Conservation (phyloP, 163 green algal species). For the Prototheca cutis region DNA sequence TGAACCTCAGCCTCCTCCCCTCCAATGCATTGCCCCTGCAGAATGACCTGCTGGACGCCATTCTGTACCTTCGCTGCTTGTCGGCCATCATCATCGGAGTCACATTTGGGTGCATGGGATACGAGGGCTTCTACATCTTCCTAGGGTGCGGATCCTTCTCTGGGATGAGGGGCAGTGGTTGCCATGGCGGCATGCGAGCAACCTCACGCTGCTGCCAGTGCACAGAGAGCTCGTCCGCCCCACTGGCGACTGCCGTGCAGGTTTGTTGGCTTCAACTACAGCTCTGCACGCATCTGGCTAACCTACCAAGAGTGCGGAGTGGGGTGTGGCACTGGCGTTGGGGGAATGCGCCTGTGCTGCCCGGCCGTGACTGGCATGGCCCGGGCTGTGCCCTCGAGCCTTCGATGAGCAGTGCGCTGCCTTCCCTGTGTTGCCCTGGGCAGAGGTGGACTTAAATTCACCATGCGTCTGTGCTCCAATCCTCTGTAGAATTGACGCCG, state of each 20-base stretch:
- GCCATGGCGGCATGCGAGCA: slow-evolving; percentile 2
- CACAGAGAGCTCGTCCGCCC: neutral
- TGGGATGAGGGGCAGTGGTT: slow-evolving; percentile 4
- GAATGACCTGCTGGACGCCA: slow-evolving; percentile 1
- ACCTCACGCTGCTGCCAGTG: neutral
- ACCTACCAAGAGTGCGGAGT: slow-evolving; percentile 15
- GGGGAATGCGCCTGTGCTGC: neutral
- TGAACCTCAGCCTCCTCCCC: neutral
- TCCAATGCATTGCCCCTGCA: neutral
- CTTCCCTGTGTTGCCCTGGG: neutral
- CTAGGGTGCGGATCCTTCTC: slow-evolving; percentile 4
- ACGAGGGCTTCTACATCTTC: neutral
- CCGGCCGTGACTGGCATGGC: neutral
- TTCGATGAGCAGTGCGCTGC: neutral
- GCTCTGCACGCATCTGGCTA: slow-evolving; percentile 18
- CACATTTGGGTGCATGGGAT: neutral
- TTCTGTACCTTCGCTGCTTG: neutral
- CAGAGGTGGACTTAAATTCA: neutral
- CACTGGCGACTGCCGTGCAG: neutral
- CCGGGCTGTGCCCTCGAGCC: neutral
- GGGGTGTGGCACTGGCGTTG: neutral
- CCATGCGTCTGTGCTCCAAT: neutral
- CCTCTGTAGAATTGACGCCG: neutral
- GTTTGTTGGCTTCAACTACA: slow-evolving; percentile 17
- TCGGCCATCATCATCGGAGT: neutral